Evolutionary conservation across 306 rosid genomes (phyloP), one percentile per base, ranked within the genome.

Genomic region (Biancaea sappan): DNA sequence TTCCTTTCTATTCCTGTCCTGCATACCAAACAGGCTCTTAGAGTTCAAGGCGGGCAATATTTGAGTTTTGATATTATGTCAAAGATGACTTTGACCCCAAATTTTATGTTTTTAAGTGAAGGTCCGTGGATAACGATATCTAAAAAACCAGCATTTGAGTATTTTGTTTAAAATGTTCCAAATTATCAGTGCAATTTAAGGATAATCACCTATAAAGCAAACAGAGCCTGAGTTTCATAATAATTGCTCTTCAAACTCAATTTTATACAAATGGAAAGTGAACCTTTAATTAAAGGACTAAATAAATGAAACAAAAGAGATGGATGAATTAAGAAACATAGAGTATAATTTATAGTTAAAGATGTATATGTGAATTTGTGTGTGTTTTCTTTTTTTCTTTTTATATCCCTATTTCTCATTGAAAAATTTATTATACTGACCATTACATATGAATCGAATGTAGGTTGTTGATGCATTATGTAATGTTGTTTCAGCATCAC

Each of bases 391-490:
- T 4, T 32, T 35, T 64, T 29, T 65, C 21, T 10, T 28, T 61
- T 16, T 28, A 46, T 29, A 18, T 50, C 34, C 60, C 31, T 53
- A n/a, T 83, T 52, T 72, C 43, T 62, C 61, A 4, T 68, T 22
- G 8, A 61, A 71, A 63, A 62, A 60, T 62, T 66, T 24, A 40
- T 60, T 15, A 11, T 41, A 22, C 58, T 77, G 76, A 57, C 81
- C 15, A 31, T 53, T 41, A 48, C 70, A 53, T 76, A 22, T 64
- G 28, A 48, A 63, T 71, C 76, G 59, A 69, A 37, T 76, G 25
- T 70, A 94, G 99, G 96, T 94, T 50, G 95, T 94, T 68, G 99
- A 88, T 83, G 99, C 99, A 63, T 81, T 94, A 73, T 94, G 95
- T 87, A 90, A 94, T 47, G 99, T 94, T 64, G 99, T 94, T 64